phyloP scores from a whole-genome alignment of 495 filamentous ascomycete species.

The Alectoria sarmentosa region DNA sequence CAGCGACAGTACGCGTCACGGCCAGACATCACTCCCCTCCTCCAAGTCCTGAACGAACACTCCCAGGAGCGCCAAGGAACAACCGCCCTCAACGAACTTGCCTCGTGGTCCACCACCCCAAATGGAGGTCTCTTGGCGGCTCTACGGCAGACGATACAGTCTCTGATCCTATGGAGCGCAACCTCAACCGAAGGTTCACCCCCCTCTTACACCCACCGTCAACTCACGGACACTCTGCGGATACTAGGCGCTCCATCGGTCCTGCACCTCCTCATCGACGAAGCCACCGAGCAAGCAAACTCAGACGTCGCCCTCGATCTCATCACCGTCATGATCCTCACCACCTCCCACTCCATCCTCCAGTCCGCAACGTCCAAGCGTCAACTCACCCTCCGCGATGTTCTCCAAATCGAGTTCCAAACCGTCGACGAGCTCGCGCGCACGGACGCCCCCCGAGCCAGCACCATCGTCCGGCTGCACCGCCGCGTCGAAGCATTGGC shows the following conservation, averaged over 20 bases:
- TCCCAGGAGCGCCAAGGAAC: constrained; percentile 58
- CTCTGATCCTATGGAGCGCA: constrained; percentile 65
- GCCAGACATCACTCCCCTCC: constrained; percentile 64
- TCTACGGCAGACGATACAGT: constrained; percentile 58
- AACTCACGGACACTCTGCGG: constrained; percentile 57
- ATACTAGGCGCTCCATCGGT: constrained; percentile 62
- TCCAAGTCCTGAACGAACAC: constrained; percentile 62
- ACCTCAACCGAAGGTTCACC: constrained; percentile 51
- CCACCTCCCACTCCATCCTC: constrained; percentile 48
- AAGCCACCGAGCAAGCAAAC: constrained; percentile 29
- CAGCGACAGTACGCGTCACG: constrained; percentile 59
- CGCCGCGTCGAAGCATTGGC: constrained; percentile 62
- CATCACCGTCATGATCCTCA: constrained; percentile 62
- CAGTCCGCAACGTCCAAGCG: constrained; percentile 27
- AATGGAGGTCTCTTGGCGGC: constrained; percentile 55
- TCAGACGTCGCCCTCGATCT: constrained; percentile 67
- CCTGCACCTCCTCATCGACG: constrained; percentile 31
- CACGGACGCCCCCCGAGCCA: constrained; percentile 53
- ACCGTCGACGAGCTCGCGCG: constrained; percentile 56
- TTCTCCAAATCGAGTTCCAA: constrained; percentile 56
- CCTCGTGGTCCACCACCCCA: constrained; percentile 60
- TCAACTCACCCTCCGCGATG: constrained; percentile 57
- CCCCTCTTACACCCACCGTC: constrained; percentile 71
- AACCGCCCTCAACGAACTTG: constrained; percentile 64
- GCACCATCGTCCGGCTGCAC: constrained; percentile 67